phyloP scores from a whole-genome alignment of 139 green algal genomes.

The Zygnema circumcarinatum region DNA sequence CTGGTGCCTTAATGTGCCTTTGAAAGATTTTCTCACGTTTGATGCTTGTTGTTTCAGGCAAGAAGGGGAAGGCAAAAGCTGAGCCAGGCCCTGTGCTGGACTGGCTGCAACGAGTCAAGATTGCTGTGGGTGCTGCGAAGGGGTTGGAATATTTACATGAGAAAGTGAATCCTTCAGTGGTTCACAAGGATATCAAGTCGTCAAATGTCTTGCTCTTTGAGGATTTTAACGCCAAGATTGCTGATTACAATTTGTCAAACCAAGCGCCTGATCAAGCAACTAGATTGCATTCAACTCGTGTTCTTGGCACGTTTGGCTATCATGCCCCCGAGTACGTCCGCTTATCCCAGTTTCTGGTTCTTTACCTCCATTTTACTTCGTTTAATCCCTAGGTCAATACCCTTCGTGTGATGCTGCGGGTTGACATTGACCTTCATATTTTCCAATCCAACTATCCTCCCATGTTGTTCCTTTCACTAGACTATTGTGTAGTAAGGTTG shows the following conservation, averaged over 20 bases:
- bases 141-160: slow-evolving; percentile 61
- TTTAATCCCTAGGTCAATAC: no score
- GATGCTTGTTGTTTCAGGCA: no score
- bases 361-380: no score
- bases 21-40: no score
- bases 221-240: slow-evolving; percentile 54
- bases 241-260: slow-evolving; percentile 47
- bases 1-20: no score
- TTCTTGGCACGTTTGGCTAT: slow-evolving; percentile 60
- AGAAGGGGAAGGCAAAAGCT: slow-evolving; percentile 18
- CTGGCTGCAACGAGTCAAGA: slow-evolving; percentile 53
- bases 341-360: neutral
- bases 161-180: slow-evolving; percentile 45
- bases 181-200: slow-evolving; percentile 58
- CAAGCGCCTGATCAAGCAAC: slow-evolving; percentile 55
- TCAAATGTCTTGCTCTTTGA: slow-evolving; percentile 56
- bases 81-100: slow-evolving; percentile 31
- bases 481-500: no score
- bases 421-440: no score
- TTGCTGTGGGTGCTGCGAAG: slow-evolving; percentile 46
- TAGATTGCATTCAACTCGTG: slow-evolving; percentile 52
- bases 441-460: no score
- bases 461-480: no score
- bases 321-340: slow-evolving; percentile 51
- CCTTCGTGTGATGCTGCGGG: no score